These are phyloP conservation scores for Moelleriella libera DNA, from an alignment of 2,329 filamentous ascomycete species.

Conservation along the genomic window DNA sequence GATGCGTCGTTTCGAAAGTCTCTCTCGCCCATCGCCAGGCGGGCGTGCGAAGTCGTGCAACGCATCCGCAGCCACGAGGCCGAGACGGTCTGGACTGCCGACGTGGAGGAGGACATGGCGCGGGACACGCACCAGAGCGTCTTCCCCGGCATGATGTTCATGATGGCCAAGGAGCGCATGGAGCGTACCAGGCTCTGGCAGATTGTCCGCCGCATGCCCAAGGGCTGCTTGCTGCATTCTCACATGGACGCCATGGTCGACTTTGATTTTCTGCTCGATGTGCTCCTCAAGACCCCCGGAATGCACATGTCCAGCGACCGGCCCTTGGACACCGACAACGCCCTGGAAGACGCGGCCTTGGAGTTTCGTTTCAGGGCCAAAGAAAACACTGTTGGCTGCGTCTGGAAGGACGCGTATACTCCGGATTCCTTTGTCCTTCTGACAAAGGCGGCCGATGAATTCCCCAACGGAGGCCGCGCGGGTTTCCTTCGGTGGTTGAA, in stretches of 20 bases:
- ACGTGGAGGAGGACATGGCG: constrained; percentile 56
- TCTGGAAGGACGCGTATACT: constrained; percentile 56
- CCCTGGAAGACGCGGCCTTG: constrained; percentile 40
- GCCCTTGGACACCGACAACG: constrained; percentile 38
- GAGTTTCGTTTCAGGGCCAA: constrained; percentile 46
- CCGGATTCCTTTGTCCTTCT: constrained; percentile 43
- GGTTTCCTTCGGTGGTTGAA: constrained; percentile 72
- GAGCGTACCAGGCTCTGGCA: constrained; percentile 74
- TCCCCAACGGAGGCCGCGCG: constrained; percentile 54
- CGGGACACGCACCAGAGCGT: constrained; percentile 47
- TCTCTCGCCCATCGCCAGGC: constrained; percentile 64
- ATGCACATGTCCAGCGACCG: constrained; percentile 55
- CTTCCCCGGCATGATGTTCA: constrained; percentile 90
- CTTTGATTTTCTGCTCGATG: constrained; percentile 62
- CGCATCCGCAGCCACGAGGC: constrained; percentile 69
- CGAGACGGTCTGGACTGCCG: constrained; percentile 59
- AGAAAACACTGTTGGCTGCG: constrained; percentile 28
- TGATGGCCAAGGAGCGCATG: constrained; percentile 71
- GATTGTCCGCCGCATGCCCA: constrained; percentile 77
- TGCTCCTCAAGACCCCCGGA: constrained; percentile 56
- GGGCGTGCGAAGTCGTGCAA: constrained; percentile 67
- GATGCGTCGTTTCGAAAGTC: constrained; percentile 56
- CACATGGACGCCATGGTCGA: constrained; percentile 89
- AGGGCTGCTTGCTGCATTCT: constrained; percentile 73
- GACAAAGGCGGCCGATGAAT: constrained; percentile 52